A percentile compares a stretch with the other conserved stretches of the same genome.
Evolutionary conservation across 306 rosid genomes (phyloP).

Genomic region (Lathyrus tuberosus): DNA sequence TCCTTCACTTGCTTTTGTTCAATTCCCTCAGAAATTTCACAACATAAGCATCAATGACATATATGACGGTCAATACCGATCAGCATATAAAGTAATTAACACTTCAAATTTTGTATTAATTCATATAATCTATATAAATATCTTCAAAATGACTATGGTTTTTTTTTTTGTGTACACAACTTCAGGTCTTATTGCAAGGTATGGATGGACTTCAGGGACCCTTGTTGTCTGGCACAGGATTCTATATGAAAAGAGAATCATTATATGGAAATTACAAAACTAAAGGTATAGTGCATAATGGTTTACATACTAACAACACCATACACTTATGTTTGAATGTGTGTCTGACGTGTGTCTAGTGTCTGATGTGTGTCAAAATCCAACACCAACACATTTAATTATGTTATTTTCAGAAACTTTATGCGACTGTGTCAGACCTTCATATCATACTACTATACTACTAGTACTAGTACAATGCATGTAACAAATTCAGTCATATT

Average conservation of each 20-base stretch:
- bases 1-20: slow-evolving; percentile 63
- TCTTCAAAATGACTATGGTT: background rate
- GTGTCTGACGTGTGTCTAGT: no score
- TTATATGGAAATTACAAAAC: slow-evolving; percentile 41
- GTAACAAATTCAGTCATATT: background rate
- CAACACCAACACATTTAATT: no score
- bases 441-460: background rate
- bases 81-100: slow-evolving; percentile 33
- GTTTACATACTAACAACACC: background rate
- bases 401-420: no score
- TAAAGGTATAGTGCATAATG: slow-evolving; percentile 44
- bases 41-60: slow-evolving; percentile 60
- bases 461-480: slow-evolving; percentile 1
- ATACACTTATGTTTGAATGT: no score
- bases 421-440: no score
- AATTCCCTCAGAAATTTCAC: slow-evolving; percentile 68
- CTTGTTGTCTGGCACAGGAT: slow-evolving; percentile 59
- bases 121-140: background rate
- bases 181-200: slow-evolving; percentile 54
- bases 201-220: slow-evolving; percentile 71
- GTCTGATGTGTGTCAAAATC: no score
- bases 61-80: slow-evolving; percentile 60
- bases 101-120: slow-evolving; percentile 29
- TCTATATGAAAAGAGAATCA: slow-evolving; percentile 56
- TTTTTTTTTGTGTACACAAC: background rate